These are phyloP conservation scores for Gentiana dahurica DNA, from an alignment of 257 asterid species.

Conservation along the genomic window DNA sequence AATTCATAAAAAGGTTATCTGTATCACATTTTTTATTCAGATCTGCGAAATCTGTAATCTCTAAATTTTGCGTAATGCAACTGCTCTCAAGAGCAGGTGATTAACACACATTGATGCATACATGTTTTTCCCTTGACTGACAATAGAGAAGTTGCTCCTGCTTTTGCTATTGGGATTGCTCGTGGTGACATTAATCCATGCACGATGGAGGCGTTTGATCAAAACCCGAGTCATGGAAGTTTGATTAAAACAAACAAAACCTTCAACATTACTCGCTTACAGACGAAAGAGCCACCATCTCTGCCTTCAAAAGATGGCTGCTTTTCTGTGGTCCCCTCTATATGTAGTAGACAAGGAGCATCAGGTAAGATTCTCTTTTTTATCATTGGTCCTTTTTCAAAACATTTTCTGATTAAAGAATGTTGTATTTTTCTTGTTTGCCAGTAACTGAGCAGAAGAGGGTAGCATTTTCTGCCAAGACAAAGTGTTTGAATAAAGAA, in stretches of 20 bases:
- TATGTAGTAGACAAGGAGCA: conserved; percentile 27
- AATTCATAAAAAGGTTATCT: too few species aligned
- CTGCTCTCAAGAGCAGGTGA: too few species aligned
- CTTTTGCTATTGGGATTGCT: conserved; percentile 61
- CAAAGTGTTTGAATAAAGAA: conserved; percentile 23
- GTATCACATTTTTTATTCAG: too few species aligned
- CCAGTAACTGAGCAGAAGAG: conserved; percentile 21
- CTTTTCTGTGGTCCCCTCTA: conserved; percentile 27
- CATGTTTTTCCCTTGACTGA: conserved; percentile 30
- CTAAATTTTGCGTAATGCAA: too few species aligned
- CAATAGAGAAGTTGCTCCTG: conserved; percentile 40
- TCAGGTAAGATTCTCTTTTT: conserved; percentile 23
- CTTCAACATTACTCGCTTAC: conserved; percentile 14
- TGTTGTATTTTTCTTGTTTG: conserved; percentile 7
- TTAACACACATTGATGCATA: background rate
- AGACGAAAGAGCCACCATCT: conserved; percentile 20
- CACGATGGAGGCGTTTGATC: conserved; percentile 65
- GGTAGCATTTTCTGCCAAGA: conserved; percentile 6
- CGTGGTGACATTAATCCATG: conserved; percentile 61
- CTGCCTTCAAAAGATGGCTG: conserved; percentile 29
- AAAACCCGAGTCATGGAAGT: conserved; percentile 17
- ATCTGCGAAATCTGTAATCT: too few species aligned
- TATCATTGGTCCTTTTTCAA: background rate
- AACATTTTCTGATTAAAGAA: background rate
- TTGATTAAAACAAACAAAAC: conserved; percentile 8